Conservation (phyloP, 331 rosid genomes). For the Prunus yedoensis region DNA sequence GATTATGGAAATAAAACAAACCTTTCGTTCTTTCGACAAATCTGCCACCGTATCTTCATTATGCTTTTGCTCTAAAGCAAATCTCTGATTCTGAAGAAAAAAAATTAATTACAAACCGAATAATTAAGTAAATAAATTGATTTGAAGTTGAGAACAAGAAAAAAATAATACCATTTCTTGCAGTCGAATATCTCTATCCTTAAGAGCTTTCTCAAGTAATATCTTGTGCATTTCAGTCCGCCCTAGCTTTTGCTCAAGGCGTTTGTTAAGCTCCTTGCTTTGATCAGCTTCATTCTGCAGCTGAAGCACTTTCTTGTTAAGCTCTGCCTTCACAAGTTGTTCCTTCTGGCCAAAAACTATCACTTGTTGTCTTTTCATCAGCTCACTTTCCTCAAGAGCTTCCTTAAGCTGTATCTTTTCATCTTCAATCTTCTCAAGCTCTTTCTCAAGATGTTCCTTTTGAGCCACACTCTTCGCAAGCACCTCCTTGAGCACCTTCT, state of each 20-base stretch:
- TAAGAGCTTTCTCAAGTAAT: background rate
- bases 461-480: background rate
- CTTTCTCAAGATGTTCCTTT: background rate
- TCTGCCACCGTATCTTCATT: background rate
- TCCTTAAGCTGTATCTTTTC: background rate
- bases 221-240: background rate
- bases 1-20: background rate
- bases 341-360: background rate
- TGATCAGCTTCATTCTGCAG: background rate
- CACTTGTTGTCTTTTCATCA: too few relatives aligned
- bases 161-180: constrained; percentile 1
- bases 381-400: background rate
- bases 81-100: background rate
- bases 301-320: background rate
- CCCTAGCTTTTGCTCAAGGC: background rate
- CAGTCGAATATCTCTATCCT: background rate
- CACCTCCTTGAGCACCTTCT: background rate
- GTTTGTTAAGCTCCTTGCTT: background rate
- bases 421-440: background rate
- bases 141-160: background rate
- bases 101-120: background rate
- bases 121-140: background rate
- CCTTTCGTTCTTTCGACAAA: background rate
- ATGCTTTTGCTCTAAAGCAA: background rate
- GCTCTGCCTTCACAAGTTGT: background rate